phyloP scores from a whole-genome alignment of 306 rosid species.

The Biancaea sappan region DNA sequence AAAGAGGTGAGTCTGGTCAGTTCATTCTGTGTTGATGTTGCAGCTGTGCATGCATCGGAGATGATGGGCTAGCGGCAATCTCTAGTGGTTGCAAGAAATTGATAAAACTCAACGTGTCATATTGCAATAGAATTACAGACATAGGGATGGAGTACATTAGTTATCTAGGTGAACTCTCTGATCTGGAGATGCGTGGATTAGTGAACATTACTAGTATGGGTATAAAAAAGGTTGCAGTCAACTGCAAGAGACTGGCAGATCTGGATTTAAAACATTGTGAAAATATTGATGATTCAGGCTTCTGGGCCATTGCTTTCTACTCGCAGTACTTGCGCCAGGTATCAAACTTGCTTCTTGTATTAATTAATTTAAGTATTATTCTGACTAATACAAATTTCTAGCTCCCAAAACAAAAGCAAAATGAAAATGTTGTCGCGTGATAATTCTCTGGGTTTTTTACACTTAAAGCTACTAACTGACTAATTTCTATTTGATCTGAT shows the following conservation, averaged over 20 bases:
- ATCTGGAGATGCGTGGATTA: constrained; percentile 64
- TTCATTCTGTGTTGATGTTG: constrained; percentile 36
- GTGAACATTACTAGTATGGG: constrained; percentile 56
- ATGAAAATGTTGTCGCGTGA: neutral
- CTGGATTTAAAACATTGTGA: constrained; percentile 65
- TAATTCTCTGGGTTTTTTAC: constrained; percentile 25
- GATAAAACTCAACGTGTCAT: constrained; percentile 63
- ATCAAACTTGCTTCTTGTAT: neutral
- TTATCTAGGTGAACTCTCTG: constrained; percentile 47
- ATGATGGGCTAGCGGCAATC: constrained; percentile 60
- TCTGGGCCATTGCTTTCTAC: constrained; percentile 59
- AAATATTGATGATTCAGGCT: constrained; percentile 60
- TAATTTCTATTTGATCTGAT: constrained; percentile 12
- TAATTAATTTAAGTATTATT: constrained; percentile 5
- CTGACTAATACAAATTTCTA: neutral
- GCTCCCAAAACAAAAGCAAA: neutral
- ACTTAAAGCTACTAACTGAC: neutral
- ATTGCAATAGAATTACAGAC: constrained; percentile 63
- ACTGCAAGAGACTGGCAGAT: constrained; percentile 61
- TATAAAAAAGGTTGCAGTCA: constrained; percentile 49
- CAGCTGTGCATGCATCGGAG: constrained; percentile 64
- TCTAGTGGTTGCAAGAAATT: constrained; percentile 57
- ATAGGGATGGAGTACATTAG: constrained; percentile 52
- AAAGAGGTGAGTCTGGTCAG: constrained; percentile 9
- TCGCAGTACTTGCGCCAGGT: constrained; percentile 67